These are phyloP conservation scores for Penicillium ochrochloron DNA, from an alignment of 495 filamentous ascomycete species.

Conservation along the genomic window DNA sequence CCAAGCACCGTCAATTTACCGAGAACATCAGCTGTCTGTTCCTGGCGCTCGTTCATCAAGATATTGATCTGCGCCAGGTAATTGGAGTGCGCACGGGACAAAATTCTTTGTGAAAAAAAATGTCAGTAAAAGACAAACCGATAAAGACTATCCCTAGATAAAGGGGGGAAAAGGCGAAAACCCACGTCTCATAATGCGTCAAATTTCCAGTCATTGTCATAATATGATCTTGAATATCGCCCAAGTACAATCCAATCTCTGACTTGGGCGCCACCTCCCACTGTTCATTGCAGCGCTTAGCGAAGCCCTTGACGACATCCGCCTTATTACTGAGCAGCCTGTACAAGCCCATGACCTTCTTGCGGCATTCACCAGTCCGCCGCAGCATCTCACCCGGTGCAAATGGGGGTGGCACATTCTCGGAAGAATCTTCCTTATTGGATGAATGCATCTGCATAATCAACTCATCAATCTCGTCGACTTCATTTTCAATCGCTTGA, in stretches of 20 bases:
- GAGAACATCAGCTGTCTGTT: constrained; percentile 91
- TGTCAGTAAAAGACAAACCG: background rate
- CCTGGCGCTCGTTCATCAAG: constrained; percentile 94
- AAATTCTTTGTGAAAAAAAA: constrained; percentile 60
- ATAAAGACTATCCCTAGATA: background rate
- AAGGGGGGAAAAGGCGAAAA: constrained; percentile 16
- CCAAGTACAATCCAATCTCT: constrained; percentile 93
- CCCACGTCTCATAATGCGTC: constrained; percentile 93
- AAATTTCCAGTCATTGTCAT: constrained; percentile 97
- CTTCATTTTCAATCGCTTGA: constrained; percentile 84
- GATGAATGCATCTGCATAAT: constrained; percentile 77
- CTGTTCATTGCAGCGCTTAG: constrained; percentile 97
- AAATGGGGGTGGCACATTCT: constrained; percentile 47
- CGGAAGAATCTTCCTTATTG: constrained; percentile 41
- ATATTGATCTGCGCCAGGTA: constrained; percentile 96
- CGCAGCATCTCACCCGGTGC: constrained; percentile 82
- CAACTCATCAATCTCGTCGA: constrained; percentile 84
- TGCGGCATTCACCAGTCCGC: constrained; percentile 88
- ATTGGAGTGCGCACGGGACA: constrained; percentile 91
- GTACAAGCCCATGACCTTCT: constrained; percentile 95
- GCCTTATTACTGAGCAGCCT: constrained; percentile 94
- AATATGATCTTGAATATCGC: constrained; percentile 98
- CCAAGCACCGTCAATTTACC: constrained; percentile 95
- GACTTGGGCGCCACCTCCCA: constrained; percentile 95
- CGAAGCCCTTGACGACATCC: constrained; percentile 98